Evolutionary conservation across 768 basidiomycete genomes (phyloP), one percentile per base, ranked within the genome.

Genomic region (Solioccasus polychromus): DNA sequence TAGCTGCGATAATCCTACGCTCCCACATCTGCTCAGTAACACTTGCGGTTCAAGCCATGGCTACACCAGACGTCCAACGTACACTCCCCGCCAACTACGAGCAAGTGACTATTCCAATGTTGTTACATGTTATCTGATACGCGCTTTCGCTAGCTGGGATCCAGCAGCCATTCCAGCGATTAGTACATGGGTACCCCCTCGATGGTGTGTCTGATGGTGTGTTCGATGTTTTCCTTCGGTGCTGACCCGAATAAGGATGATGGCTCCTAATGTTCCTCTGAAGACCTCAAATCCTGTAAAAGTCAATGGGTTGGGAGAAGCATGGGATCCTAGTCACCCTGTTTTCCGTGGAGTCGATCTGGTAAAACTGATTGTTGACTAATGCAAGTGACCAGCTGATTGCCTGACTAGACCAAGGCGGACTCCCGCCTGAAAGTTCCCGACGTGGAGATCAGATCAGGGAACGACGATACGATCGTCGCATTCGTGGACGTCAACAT

Each of bases 401-500:
- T 6, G 0, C 11, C 47, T 19, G 34, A 43, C 7, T 23, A 62
- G 60, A 53, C 59, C 23, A 61, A 56, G 43, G 28, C 39, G 2
- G 52, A 61, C 31, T 26, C 51, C 4, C 59, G 56, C 10, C 25
- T 62, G 24, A 62, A 61, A 35, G 41, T 50, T 7, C 61, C 61
- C 3, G 42, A 18, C 17, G 59, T 63, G 17, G 58, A 63, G 32
- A 63, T 62, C 24, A 48, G 35, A 45, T 52, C 55, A 7, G 48
- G 42, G 18, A 51, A 48, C 10, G 51, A 63, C n/a, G 53, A 58
- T 22, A 46, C 58, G 4, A 8, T 47, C 19, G 32, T 53, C 15
- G 61, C 61, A 0, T 62, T 62, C 19, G 48, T 53, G 2, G 57
- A 69, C 25, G 68, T 69, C 8, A 58, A 62, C 25, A 68, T 69